phyloP scores from a whole-genome alignment of 1,284 basidiomycete genomes.

The Cystobasidium sp. region DNA sequence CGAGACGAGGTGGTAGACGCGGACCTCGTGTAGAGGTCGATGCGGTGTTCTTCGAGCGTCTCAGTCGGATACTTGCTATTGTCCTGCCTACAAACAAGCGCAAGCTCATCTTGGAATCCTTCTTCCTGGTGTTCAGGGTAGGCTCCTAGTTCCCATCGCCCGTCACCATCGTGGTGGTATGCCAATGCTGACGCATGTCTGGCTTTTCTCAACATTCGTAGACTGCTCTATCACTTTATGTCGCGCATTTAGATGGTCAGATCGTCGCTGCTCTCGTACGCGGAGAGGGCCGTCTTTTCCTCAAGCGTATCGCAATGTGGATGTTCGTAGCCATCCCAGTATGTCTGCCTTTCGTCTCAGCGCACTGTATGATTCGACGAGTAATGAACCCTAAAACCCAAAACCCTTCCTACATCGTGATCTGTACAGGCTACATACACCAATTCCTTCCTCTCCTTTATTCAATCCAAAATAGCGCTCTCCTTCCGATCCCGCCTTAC shows the following conservation, averaged over 20 bases:
- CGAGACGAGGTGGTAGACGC: constrained; percentile 28
- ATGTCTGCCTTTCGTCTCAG: too few species aligned
- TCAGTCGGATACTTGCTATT: constrained; percentile 78
- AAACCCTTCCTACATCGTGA: neutral
- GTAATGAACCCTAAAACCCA: neutral
- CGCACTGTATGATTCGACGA: too few species aligned
- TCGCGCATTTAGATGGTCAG: constrained; percentile 89
- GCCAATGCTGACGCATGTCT: neutral
- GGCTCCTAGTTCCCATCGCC: neutral
- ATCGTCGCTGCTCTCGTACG: constrained; percentile 96
- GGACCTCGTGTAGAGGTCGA: constrained; percentile 69
- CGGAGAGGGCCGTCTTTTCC: constrained; percentile 77
- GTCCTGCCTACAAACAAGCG: constrained; percentile 84
- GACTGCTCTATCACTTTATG: constrained; percentile 91
- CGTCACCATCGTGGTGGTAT: too few species aligned
- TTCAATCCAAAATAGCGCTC: constrained; percentile 90
- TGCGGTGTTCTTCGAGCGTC: constrained; percentile 81
- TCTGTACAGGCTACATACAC: constrained; percentile 73
- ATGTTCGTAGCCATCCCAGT: constrained; percentile 84
- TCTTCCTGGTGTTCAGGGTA: constrained; percentile 76
- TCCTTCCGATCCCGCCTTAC: constrained; percentile 90
- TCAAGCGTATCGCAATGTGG: constrained; percentile 86
- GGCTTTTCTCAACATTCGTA: neutral
- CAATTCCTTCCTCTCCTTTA: constrained; percentile 92
- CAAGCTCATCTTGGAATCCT: constrained; percentile 83